Conservation (phyloP, 495 filamentous ascomycete species). For the Tuber aestivum region DNA sequence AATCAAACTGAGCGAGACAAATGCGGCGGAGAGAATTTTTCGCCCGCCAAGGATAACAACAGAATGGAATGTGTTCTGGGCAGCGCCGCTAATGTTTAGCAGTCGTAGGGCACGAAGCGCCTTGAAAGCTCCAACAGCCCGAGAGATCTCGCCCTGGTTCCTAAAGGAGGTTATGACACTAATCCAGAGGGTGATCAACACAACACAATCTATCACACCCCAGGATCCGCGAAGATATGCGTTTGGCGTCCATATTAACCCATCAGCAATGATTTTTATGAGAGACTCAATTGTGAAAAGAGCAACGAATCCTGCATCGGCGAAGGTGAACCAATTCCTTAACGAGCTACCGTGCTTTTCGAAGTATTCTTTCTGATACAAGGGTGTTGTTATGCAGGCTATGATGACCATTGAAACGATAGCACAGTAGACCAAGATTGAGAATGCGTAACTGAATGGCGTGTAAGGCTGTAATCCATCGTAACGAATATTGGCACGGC, state of each 20-base stretch:
- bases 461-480: constrained; percentile 83
- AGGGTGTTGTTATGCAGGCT: constrained; percentile 86
- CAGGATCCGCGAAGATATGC: constrained; percentile 94
- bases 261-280: constrained; percentile 94
- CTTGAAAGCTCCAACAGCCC: constrained; percentile 95
- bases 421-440: constrained; percentile 83
- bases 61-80: constrained; percentile 92
- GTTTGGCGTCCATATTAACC: constrained; percentile 94
- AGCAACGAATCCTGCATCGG: constrained; percentile 81
- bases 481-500: constrained; percentile 74
- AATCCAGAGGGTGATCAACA: constrained; percentile 91
- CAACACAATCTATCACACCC: constrained; percentile 92
- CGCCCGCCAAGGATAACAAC: constrained; percentile 86
- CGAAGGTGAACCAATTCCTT: constrained; percentile 87
- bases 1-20: constrained; percentile 87
- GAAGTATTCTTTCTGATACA: constrained; percentile 86
- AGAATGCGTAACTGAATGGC: constrained; percentile 85
- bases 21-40: constrained; percentile 82
- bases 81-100: constrained; percentile 93
- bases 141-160: constrained; percentile 71
- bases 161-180: constrained; percentile 77
- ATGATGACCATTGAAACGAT: constrained; percentile 96
- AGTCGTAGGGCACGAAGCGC: constrained; percentile 87
- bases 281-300: constrained; percentile 81
- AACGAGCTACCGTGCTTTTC: constrained; percentile 50